Conservation (phyloP, 2,329 filamentous ascomycete species). For the Acarospora socialis region DNA sequence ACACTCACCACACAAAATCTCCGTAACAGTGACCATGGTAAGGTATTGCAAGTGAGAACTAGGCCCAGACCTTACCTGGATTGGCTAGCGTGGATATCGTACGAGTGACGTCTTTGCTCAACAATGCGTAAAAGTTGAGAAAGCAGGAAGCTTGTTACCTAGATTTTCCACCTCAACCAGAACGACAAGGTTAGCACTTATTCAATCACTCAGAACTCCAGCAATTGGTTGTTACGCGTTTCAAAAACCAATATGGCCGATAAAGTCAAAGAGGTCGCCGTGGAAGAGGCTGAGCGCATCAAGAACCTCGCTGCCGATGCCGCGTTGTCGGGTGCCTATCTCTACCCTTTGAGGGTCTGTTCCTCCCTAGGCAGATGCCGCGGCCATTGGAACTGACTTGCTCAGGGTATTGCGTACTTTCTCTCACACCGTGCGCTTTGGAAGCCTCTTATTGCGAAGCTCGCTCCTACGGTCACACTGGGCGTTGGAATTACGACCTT, state of each 20-base stretch:
- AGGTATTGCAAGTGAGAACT: no score
- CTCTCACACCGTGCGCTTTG: constrained; percentile 42
- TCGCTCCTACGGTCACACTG: constrained; percentile 50
- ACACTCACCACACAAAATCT: no score
- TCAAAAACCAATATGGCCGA: constrained; percentile 26
- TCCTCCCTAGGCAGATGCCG: constrained; percentile 1
- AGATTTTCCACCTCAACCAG: no score
- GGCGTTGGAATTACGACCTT: constrained; percentile 56
- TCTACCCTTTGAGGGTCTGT: constrained; percentile 65
- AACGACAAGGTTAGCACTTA: no score
- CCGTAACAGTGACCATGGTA: no score
- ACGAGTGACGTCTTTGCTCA: no score
- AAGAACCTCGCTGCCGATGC: constrained; percentile 52
- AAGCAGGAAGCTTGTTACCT: no score
- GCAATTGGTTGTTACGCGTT: constrained; percentile 6
- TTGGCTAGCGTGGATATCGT: no score
- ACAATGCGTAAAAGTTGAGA: no score
- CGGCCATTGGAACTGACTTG: constrained; percentile 2
- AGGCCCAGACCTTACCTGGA: no score
- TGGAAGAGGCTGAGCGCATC: constrained; percentile 58
- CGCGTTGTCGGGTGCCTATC: constrained; percentile 60
- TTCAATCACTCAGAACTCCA: no score
- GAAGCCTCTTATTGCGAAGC: constrained; percentile 42
- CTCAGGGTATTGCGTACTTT: constrained; percentile 47
- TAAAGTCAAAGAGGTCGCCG: constrained; percentile 41